These are phyloP conservation scores for Leishmania major DNA, from an alignment of 208 protist genomes.

Conservation along the genomic window DNA sequence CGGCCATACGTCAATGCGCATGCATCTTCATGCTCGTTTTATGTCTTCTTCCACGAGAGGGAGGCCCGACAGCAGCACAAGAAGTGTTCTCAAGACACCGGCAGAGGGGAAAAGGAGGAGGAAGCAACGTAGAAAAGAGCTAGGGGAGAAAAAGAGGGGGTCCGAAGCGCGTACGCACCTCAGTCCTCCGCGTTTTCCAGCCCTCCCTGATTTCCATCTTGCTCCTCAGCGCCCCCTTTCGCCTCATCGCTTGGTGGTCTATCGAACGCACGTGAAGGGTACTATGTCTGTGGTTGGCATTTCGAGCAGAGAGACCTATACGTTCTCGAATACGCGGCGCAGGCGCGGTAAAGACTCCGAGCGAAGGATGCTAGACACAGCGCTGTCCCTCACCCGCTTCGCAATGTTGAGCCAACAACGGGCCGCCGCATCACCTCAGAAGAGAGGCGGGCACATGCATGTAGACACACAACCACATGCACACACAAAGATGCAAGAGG, in stretches of 20 bases:
- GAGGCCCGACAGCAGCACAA: conserved; percentile 71
- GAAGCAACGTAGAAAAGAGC: background rate
- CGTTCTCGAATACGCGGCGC: background rate
- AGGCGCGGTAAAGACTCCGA: background rate
- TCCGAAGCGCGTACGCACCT: background rate
- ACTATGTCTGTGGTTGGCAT: conserved; percentile 68
- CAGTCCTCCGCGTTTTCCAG: background rate
- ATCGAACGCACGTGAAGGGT: conserved; percentile 51
- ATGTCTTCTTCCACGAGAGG: conserved; percentile 58
- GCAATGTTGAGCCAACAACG: background rate
- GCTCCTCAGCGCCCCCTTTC: background rate
- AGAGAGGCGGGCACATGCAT: background rate
- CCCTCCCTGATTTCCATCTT: background rate
- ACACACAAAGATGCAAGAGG: background rate
- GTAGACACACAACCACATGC: background rate
- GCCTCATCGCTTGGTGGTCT: background rate
- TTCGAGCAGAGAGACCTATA: background rate
- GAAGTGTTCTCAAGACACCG: conserved; percentile 16
- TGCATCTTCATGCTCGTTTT: background rate
- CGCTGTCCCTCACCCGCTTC: background rate
- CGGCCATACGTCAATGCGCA: background rate
- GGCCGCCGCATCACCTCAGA: background rate
- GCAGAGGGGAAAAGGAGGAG: background rate
- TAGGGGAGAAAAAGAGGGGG: background rate
- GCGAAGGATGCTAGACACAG: background rate